phyloP scores from a whole-genome alignment of 208 protist genomes.

The Trypanosoma platydactyli region DNA sequence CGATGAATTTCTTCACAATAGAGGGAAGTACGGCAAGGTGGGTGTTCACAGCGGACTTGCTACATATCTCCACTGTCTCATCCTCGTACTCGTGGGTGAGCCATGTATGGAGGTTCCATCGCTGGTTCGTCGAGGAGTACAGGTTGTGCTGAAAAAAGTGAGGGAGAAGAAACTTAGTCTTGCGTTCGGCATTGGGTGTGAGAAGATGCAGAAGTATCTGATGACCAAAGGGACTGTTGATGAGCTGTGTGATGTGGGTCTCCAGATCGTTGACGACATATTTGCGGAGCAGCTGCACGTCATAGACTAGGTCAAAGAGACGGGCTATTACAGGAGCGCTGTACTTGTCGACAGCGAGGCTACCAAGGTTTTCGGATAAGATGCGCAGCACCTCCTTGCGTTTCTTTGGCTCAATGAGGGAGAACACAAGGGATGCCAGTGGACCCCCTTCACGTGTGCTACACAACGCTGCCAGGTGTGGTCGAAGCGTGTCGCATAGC shows the following conservation, averaged over 20 bases:
- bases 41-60: slow-evolving; percentile 69
- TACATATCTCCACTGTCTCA: slow-evolving; percentile 84
- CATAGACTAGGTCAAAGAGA: slow-evolving; percentile 87
- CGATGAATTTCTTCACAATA: slow-evolving; percentile 59
- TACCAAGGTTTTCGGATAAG: slow-evolving; percentile 66
- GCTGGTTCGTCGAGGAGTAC: slow-evolving; percentile 69
- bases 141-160: slow-evolving; percentile 88
- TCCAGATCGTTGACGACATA: slow-evolving; percentile 73
- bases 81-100: slow-evolving; percentile 64
- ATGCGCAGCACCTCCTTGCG: slow-evolving; percentile 78
- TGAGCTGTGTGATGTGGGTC: slow-evolving; percentile 61
- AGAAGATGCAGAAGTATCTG: slow-evolving; percentile 85
- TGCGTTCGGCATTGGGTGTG: slow-evolving; percentile 67
- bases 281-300: slow-evolving; percentile 82
- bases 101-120: slow-evolving; percentile 90
- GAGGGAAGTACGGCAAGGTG: slow-evolving; percentile 69
- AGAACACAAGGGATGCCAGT: slow-evolving; percentile 80
- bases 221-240: slow-evolving; percentile 87
- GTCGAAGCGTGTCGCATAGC: slow-evolving; percentile 82
- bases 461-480: slow-evolving; percentile 66
- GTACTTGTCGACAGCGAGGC: slow-evolving; percentile 79
- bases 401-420: slow-evolving; percentile 76
- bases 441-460: slow-evolving; percentile 70
- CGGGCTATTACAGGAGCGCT: slow-evolving; percentile 81
- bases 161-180: slow-evolving; percentile 68